Evolutionary conservation across 345 rosid genomes (phyloP).

Genomic region (Dovyalis caffra): DNA sequence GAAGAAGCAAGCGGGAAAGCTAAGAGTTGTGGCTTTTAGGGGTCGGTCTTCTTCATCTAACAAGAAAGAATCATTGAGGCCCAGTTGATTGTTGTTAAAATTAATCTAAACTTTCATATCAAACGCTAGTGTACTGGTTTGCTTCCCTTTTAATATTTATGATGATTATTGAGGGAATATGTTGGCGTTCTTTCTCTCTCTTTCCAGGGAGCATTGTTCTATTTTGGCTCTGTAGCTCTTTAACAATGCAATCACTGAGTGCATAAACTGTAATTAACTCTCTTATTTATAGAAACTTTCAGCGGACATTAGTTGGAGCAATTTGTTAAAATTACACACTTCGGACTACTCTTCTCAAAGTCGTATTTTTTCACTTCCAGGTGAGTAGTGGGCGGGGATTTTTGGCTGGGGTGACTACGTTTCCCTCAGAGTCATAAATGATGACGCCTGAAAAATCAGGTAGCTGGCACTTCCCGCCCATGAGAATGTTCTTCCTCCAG

Average conservation of each 20-base stretch:
- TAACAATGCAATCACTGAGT: not conserved
- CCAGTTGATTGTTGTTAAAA: slow-evolving; percentile 25
- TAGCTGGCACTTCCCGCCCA: slow-evolving; percentile 90
- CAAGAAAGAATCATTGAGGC: slow-evolving; percentile 40
- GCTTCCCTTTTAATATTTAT: not conserved
- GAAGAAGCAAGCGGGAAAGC: slow-evolving; percentile 34
- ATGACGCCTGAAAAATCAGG: slow-evolving; percentile 92
- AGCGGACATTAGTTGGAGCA: not conserved
- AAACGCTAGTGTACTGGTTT: not conserved
- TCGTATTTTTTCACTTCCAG: slow-evolving; percentile 56
- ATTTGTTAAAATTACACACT: not conserved
- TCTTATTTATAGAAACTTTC: not conserved
- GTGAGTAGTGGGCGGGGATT: slow-evolving; percentile 52
- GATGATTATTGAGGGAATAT: not conserved
- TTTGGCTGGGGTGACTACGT: slow-evolving; percentile 48
- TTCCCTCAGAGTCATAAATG: slow-evolving; percentile 68
- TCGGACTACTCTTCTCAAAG: not conserved
- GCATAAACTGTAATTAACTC: not conserved
- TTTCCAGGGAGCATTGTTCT: not conserved
- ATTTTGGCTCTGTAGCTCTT: not conserved
- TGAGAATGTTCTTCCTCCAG: slow-evolving; percentile 88
- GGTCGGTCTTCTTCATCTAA: slow-evolving; percentile 52
- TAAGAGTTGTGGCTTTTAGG: slow-evolving; percentile 72
- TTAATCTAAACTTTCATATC: too few relatives aligned
- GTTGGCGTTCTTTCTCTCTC: not conserved